These are phyloP conservation scores for Ascobolus immersus DNA, from an alignment of 495 filamentous ascomycete genomes.

Conservation along the genomic window DNA sequence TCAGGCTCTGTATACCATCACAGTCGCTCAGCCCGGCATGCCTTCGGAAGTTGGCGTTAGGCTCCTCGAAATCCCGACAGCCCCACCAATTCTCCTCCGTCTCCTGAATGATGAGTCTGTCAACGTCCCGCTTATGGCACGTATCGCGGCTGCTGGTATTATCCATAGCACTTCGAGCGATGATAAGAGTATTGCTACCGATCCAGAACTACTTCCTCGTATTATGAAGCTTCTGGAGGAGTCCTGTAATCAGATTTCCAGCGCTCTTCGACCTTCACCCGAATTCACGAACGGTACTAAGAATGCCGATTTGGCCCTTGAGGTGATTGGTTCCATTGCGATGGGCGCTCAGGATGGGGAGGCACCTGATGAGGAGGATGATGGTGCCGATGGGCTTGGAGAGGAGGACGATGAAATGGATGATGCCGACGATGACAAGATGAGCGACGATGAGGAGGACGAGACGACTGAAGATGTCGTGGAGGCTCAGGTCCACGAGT, in stretches of 20 bases:
- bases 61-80: too few relatives aligned
- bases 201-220: slow-evolving; percentile 8
- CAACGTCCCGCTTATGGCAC: too few relatives aligned
- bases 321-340: slow-evolving; percentile 33
- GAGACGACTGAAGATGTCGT: slow-evolving; percentile 18
- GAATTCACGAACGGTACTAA: too few relatives aligned
- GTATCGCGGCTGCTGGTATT: too few relatives aligned
- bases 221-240: slow-evolving; percentile 8
- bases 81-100: too few relatives aligned
- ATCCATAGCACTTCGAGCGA: too few relatives aligned
- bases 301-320: slow-evolving; percentile 25
- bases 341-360: slow-evolving; percentile 20
- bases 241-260: slow-evolving; percentile 5
- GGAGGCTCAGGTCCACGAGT: slow-evolving; percentile 12
- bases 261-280: slow-evolving; percentile 1
- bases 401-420: slow-evolving; percentile 16
- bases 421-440: slow-evolving; percentile 20
- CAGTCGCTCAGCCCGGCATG: slow-evolving; percentile 27
- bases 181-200: slow-evolving; percentile 7
- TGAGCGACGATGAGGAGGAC: slow-evolving; percentile 18
- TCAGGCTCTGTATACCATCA: slow-evolving; percentile 26
- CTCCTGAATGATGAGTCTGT: too few relatives aligned
- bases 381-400: slow-evolving; percentile 12
- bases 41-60: too few relatives aligned
- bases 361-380: slow-evolving; percentile 17